Base-by-base conservation (phyloP, 306 rosid genomes). In the Castanea crenata region DNA sequence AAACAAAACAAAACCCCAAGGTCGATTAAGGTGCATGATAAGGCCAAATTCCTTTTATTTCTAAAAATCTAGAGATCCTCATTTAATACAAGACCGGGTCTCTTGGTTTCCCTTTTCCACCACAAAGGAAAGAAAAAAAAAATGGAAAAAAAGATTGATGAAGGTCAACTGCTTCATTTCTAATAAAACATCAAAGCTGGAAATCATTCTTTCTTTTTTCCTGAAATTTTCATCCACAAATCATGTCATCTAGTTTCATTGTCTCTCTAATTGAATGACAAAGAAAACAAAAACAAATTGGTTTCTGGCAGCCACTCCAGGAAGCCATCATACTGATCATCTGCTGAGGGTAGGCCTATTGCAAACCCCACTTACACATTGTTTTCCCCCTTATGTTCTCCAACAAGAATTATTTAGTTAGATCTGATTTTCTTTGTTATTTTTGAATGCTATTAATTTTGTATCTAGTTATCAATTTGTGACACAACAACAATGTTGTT, bases 11-110 rank as follows among this genome's bases (percentile, higher is more conserved):
- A 62, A 29, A 18, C 2, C 5, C 7, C 52, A 8, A 23, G 52
- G 27, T 34, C 21, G 2, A 31, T 16, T 15, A 68, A 35, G 13
- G 31, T 46, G 77, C 70, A 72, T 49, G 76, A 74, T 76, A 49
- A 56, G 52, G 71, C 19, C 38, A 41, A 55, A 58, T 41, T 63
- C 67, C 19, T 76, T 55, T 59, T 38, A 74, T 86, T 77, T 79
- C 92, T 76, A 89, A 84, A 91, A 88, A 73, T 87, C 71, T 76
- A 74, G 87, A 87, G 92, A 89, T 84, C 82, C 86, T 57, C 64
- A 6, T 85, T 81, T 34, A 69, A 21, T 72, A 46, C 16, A 74
- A 35, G 87, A 84, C 92, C 88, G 88, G 55, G 83, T 88, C 88
- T 84, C 77, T 55, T 65, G 97, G 78, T 74, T 89, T 78, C 83